Percentiles rank a stretch among this genome's conserved stretches.
Evolutionary conservation across 768 basidiomycete species (phyloP).

Genomic region (Tubosaeta sp.): DNA sequence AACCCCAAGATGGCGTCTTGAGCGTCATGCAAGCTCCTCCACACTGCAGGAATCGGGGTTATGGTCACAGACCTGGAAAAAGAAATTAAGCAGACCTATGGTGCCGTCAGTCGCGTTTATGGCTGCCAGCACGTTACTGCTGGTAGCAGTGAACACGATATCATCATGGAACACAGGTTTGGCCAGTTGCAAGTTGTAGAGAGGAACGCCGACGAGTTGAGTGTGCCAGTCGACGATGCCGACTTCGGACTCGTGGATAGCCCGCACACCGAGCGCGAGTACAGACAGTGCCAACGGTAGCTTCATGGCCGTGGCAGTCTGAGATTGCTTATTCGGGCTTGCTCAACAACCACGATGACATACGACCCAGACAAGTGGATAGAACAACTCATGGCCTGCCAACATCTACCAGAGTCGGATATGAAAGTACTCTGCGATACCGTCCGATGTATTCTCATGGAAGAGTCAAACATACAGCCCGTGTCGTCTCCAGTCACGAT

Average conservation of each 20-base stretch:
- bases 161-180: conserved; percentile 61
- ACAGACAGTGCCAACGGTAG: conserved; percentile 15
- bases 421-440: conserved; percentile 92
- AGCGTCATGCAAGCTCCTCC: conserved; percentile 75
- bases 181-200: conserved; percentile 43
- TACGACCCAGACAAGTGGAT: conserved; percentile 79
- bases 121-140: conserved; percentile 74
- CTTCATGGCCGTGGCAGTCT: conserved; percentile 7
- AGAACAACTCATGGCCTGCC: conserved; percentile 78
- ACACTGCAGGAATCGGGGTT: conserved; percentile 42
- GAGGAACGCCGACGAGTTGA: conserved; percentile 67
- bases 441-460: conserved; percentile 84
- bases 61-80: conserved; percentile 2
- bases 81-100: conserved; percentile 47
- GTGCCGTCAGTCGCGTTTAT: conserved; percentile 63
- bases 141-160: conserved; percentile 62
- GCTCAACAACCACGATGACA: conserved; percentile 23
- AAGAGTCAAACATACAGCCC: conserved; percentile 97
- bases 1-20: conserved; percentile 67
- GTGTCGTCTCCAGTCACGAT: conserved; percentile 94
- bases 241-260: conserved; percentile 69
- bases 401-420: conserved; percentile 83
- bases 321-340: conserved; percentile 4
- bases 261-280: conserved; percentile 31
- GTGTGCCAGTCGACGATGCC: conserved; percentile 90